These are phyloP conservation scores for Aspergillus nidulans DNA, from an alignment of 495 filamentous ascomycete genomes.

Conservation along the genomic window DNA sequence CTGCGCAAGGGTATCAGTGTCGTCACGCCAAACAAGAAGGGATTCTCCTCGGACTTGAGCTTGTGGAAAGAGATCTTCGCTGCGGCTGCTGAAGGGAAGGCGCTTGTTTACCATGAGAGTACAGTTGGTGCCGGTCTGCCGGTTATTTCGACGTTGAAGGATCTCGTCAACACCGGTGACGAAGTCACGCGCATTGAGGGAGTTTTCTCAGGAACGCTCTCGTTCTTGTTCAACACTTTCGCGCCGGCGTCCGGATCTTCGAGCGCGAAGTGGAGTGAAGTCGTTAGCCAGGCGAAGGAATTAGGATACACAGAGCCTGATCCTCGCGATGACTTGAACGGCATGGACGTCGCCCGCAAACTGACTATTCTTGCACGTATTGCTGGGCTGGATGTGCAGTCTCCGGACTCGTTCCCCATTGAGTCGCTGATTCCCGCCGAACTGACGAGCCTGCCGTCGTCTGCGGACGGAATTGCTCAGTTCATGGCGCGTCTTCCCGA, in stretches of 20 bases:
- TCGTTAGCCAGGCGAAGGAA: conserved; percentile 85
- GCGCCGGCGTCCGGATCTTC: conserved; percentile 62
- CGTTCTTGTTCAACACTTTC: conserved; percentile 94
- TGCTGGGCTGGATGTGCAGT: conserved; percentile 69
- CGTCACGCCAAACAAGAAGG: conserved; percentile 97
- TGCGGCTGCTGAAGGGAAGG: conserved; percentile 55
- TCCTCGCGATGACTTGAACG: conserved; percentile 92
- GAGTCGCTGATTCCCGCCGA: conserved; percentile 84
- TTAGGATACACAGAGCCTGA: conserved; percentile 97
- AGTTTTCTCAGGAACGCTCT: conserved; percentile 94
- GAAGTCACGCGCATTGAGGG: conserved; percentile 85
- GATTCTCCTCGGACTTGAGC: conserved; percentile 69
- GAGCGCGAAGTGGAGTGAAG: conserved; percentile 71
- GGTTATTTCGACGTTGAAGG: conserved; percentile 83
- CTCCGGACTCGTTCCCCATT: conserved; percentile 81
- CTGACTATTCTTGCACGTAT: conserved; percentile 87
- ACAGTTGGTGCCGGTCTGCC: conserved; percentile 90
- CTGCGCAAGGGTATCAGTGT: conserved; percentile 76
- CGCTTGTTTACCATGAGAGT: conserved; percentile 86
- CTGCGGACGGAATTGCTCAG: conserved; percentile 55
- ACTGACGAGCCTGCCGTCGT: conserved; percentile 67
- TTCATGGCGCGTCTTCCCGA: conserved; percentile 72
- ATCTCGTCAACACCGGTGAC: conserved; percentile 86
- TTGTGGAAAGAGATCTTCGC: conserved; percentile 81
- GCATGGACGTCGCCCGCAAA: conserved; percentile 94